A percentile compares a stretch with the other conserved stretches of the same genome.
Conservation (phyloP, 2,329 filamentous ascomycete genomes). For the Falciphora oryzae region DNA sequence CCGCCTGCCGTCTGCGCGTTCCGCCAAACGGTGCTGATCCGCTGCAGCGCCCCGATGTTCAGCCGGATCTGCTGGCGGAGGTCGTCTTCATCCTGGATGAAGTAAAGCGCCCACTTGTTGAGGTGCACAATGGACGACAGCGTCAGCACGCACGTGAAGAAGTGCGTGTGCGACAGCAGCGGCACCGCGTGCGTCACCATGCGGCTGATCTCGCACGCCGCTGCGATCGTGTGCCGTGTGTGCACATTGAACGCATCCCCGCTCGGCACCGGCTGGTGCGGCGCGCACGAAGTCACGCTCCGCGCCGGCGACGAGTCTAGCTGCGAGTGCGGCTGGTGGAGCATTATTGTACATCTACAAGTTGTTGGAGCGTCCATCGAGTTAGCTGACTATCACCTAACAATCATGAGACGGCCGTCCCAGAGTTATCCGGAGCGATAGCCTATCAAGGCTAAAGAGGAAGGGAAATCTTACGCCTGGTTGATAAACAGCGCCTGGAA, state of each 20-base stretch:
- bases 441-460: not conserved
- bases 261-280: conserved; percentile 45
- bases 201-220: conserved; percentile 70
- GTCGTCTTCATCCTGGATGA: conserved; percentile 57
- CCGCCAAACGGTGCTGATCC: conserved; percentile 64
- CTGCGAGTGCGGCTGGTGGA: conserved; percentile 75
- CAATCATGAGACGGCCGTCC: not conserved
- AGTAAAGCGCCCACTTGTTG: conserved; percentile 67
- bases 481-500: conserved; percentile 85
- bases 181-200: conserved; percentile 69
- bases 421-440: conserved; percentile 8
- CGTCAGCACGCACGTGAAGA: conserved; percentile 76
- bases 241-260: conserved; percentile 56
- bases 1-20: conserved; percentile 63
- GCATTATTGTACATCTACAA: conserved; percentile 57
- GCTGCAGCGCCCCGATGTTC: conserved; percentile 69
- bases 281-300: conserved; percentile 60
- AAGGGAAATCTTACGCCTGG: conserved; percentile 38
- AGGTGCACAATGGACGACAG: conserved; percentile 76
- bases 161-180: conserved; percentile 70
- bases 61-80: conserved; percentile 71
- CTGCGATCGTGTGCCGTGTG: conserved; percentile 73
- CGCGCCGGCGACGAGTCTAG: conserved; percentile 57
- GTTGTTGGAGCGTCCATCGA: not conserved
- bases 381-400: not conserved